phyloP scores from a whole-genome alignment of 2,329 filamentous ascomycete species.

The Colletotrichum sp. region DNA sequence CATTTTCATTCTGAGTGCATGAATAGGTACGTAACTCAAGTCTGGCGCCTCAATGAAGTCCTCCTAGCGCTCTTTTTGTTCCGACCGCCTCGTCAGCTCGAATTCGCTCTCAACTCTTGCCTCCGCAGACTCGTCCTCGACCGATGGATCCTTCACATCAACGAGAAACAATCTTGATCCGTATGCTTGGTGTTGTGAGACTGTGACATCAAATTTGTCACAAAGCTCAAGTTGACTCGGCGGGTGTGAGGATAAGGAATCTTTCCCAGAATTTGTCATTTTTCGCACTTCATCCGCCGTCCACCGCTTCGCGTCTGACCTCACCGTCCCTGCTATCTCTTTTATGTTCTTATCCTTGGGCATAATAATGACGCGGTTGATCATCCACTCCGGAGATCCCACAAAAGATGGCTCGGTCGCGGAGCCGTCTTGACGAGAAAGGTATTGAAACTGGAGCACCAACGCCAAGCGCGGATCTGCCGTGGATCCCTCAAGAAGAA shows the following conservation, averaged over 20 bases:
- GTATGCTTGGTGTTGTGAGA: background rate
- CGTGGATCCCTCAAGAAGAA: background rate
- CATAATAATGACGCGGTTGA: background rate
- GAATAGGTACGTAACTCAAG: background rate
- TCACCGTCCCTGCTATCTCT: background rate
- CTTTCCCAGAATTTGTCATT: background rate
- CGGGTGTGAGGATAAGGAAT: background rate
- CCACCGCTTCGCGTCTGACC: background rate
- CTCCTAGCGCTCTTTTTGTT: background rate
- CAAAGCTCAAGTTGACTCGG: background rate
- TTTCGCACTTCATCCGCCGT: background rate
- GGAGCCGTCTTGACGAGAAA: background rate
- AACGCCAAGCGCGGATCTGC: background rate
- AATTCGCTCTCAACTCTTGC: background rate
- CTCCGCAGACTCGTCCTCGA: background rate
- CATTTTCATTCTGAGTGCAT: background rate
- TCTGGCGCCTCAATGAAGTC: background rate
- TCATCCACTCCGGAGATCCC: background rate
- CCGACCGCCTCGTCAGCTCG: background rate
- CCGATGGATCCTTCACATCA: background rate
- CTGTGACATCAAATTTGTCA: background rate
- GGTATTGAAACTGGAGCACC: background rate
- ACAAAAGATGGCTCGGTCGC: background rate
- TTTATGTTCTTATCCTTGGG: background rate
- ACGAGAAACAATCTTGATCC: background rate